Evolutionary conservation across 2,329 filamentous ascomycete genomes (phyloP), one percentile per base, ranked within the genome.

Genomic region (Phialophora macrospora): DNA sequence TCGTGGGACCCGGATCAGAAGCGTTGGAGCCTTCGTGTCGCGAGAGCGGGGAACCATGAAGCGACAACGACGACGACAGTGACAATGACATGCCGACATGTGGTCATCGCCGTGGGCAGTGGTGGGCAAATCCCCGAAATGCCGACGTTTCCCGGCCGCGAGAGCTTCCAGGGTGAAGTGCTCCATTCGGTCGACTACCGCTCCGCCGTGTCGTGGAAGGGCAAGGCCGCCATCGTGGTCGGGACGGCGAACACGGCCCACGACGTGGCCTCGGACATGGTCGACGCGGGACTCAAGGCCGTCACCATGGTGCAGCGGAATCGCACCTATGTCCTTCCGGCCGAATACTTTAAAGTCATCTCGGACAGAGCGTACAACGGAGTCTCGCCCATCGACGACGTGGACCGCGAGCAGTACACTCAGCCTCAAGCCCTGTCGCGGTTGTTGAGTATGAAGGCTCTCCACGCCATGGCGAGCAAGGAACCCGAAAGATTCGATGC

Each of bases 211-310:
- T 52, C 62, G 4, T 79, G 74, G 72, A 73, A 73, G 22, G 79
- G 79, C 30, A 81, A 82, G 61, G 75, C 75, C 34, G 81, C 78
- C 4, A 70, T 83, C 34, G 77, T 84, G 0, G 73, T 84, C 17
- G 81, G 82, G 28, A 79, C 77, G 20, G 82, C 79, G 58, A 83
- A 83, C 68, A 82, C 80, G 0, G 72, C 72, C 1, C 81, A 83
- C 72, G 81, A 83, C 69, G 77, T 83, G 26, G 79, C 81, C 2
- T 77, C 82, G 70, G 80, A 83, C 71, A 82, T 82, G 76, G 75
- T 77, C 44, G 75, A 78, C 24, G 77, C 77, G 6, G 77, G 77
- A 3, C 68, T 79, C 57, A 74, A 77, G 34, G 76, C 79, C 20
- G 73, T 79, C 14, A 83, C 81, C 12, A 80, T 83, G 69, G 71